phyloP scores from a whole-genome alignment of 306 rosid species.

The Acmispon strigosus region DNA sequence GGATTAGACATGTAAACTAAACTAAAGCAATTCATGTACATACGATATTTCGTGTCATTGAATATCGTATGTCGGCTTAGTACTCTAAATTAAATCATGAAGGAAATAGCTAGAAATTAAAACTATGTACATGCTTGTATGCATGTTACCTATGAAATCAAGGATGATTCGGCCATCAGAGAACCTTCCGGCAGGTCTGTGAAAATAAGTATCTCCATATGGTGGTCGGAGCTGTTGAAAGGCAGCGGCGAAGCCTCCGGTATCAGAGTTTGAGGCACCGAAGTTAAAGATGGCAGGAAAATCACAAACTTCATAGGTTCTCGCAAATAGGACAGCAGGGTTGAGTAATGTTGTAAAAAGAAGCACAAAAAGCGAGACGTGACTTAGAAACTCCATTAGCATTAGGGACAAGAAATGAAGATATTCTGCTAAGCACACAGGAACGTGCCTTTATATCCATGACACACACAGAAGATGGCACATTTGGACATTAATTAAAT shows the following conservation, averaged over 20 bases:
- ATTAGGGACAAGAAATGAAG: neutral
- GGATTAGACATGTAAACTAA: too few species aligned
- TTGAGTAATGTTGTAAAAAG: neutral
- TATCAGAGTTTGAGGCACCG: conserved; percentile 44
- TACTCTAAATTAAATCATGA: too few species aligned
- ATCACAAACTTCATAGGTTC: neutral
- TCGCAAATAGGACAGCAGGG: neutral
- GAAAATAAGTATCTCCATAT: conserved; percentile 37
- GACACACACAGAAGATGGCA: too few species aligned
- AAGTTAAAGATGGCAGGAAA: conserved; percentile 46
- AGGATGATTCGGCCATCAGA: conserved; percentile 35
- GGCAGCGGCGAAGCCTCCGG: conserved; percentile 40
- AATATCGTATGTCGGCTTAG: too few species aligned
- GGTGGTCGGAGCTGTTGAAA: neutral
- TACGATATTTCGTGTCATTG: too few species aligned
- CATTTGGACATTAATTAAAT: too few species aligned
- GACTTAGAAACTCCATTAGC: neutral
- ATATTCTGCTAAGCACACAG: neutral
- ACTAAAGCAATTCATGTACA: too few species aligned
- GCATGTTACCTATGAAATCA: conserved; percentile 48
- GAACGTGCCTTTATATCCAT: neutral
- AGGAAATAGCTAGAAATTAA: too few species aligned
- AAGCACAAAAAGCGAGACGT: neutral
- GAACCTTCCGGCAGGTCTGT: conserved; percentile 28
- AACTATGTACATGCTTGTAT: too few species aligned